A percentile compares a stretch with the other conserved stretches of the same genome.
Evolutionary conservation across 495 filamentous ascomycete species (phyloP).

Genomic region (Podospora didyma): DNA sequence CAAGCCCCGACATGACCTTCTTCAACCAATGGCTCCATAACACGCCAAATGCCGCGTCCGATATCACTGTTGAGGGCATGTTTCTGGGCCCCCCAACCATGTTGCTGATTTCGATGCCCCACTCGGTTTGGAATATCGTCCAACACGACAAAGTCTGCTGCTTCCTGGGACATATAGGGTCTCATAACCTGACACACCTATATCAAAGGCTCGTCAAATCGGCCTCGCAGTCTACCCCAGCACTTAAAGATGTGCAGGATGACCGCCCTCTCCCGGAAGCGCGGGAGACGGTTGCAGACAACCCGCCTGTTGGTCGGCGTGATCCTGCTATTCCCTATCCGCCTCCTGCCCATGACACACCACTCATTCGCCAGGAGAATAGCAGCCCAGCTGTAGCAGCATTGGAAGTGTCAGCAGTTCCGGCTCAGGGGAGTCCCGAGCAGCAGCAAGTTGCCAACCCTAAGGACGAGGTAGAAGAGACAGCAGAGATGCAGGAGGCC

Average conservation of each 20-base stretch:
- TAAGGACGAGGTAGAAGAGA: conserved; percentile 52
- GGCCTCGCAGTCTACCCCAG: conserved; percentile 30
- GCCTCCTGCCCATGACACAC: conserved; percentile 30
- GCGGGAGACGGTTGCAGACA: conserved; percentile 25
- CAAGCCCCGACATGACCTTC: conserved; percentile 53
- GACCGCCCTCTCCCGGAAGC: conserved; percentile 46
- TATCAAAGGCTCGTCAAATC: conserved; percentile 49
- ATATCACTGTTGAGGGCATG: conserved; percentile 55
- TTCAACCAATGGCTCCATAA: conserved; percentile 56
- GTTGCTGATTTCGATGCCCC: conserved; percentile 54
- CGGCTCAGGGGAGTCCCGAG: conserved; percentile 11
- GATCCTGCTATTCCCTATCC: conserved; percentile 16
- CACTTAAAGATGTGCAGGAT: conserved; percentile 46
- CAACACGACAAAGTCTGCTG: conserved; percentile 55
- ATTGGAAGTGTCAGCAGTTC: conserved; percentile 1
- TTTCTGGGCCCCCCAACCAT: conserved; percentile 55
- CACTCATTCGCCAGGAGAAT: conserved; percentile 16
- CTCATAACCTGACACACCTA: conserved; percentile 54
- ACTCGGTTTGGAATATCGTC: conserved; percentile 50
- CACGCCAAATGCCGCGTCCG: conserved; percentile 42
- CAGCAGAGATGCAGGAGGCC: conserved; percentile 56
- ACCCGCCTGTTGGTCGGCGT: conserved; percentile 20
- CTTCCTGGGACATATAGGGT: conserved; percentile 52
- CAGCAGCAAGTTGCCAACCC: conserved; percentile 14
- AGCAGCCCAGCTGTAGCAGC: conserved; percentile 1